Conservation (phyloP, 345 rosid genomes). For the Corymbia maculata region DNA sequence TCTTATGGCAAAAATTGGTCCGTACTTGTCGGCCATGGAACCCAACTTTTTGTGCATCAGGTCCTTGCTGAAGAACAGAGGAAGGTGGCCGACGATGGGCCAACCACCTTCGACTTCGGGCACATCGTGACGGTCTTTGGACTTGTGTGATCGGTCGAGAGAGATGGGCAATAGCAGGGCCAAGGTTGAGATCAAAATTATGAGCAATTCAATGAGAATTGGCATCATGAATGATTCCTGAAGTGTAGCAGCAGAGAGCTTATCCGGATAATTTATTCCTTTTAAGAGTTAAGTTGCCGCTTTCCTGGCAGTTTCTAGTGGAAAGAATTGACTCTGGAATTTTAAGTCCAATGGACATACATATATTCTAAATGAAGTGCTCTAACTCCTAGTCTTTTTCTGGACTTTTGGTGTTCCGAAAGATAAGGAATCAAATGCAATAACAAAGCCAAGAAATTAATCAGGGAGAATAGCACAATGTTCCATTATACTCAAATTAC, state of each 20-base stretch:
- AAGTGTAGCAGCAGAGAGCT: not conserved
- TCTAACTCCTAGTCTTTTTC: not conserved
- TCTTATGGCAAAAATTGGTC: no score
- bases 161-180: not conserved
- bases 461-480: not conserved
- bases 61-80: no score
- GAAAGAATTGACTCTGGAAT: not conserved
- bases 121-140: rapidly evolving
- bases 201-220: not conserved
- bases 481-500: not conserved
- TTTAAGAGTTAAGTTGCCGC: not conserved
- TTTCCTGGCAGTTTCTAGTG: not conserved
- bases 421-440: not conserved
- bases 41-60: no score
- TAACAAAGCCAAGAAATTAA: not conserved
- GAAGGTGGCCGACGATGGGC: no score
- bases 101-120: no score
- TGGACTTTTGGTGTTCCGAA: not conserved
- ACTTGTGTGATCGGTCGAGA: not conserved
- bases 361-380: not conserved
- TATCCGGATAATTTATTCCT: not conserved
- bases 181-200: not conserved
- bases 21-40: no score
- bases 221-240: not conserved
- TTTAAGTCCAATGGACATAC: not conserved